Evolutionary conservation across 2,329 filamentous ascomycete species (phyloP).

Genomic region (Cordyceps sp.): DNA sequence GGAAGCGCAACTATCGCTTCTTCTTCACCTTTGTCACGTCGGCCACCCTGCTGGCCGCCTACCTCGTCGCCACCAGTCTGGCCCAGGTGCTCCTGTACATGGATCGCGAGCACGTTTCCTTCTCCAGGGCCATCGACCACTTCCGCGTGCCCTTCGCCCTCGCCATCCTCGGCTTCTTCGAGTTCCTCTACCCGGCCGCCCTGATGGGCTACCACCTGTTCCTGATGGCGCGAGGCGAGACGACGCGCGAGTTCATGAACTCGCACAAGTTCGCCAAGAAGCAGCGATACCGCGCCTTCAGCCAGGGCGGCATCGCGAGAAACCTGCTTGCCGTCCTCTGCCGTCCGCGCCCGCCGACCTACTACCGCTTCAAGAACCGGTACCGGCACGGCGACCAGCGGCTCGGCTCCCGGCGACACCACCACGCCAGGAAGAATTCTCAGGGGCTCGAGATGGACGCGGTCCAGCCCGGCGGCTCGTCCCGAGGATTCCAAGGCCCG

Average conservation of each 20-base stretch:
- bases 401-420: slow-evolving; percentile 36
- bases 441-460: slow-evolving; percentile 59
- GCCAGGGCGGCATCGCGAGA: slow-evolving; percentile 53
- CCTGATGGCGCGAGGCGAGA: slow-evolving; percentile 80
- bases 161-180: slow-evolving; percentile 65
- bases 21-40: slow-evolving; percentile 85
- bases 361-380: slow-evolving; percentile 67
- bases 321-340: slow-evolving; percentile 75
- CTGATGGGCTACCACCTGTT: slow-evolving; percentile 83
- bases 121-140: slow-evolving; percentile 48
- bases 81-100: slow-evolving; percentile 65
- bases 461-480: slow-evolving; percentile 24
- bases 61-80: slow-evolving; percentile 62
- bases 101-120: slow-evolving; percentile 44
- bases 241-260: slow-evolving; percentile 89
- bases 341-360: slow-evolving; percentile 72
- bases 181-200: slow-evolving; percentile 64
- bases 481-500: slow-evolving; percentile 37
- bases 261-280: slow-evolving; percentile 88
- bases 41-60: slow-evolving; percentile 59
- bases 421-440: slow-evolving; percentile 28
- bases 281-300: slow-evolving; percentile 83
- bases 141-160: slow-evolving; percentile 77
- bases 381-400: slow-evolving; percentile 76
- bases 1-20: slow-evolving; percentile 91